phyloP scores from a whole-genome alignment of 2,329 filamentous ascomycete genomes.

The Sporothrix luriei region DNA sequence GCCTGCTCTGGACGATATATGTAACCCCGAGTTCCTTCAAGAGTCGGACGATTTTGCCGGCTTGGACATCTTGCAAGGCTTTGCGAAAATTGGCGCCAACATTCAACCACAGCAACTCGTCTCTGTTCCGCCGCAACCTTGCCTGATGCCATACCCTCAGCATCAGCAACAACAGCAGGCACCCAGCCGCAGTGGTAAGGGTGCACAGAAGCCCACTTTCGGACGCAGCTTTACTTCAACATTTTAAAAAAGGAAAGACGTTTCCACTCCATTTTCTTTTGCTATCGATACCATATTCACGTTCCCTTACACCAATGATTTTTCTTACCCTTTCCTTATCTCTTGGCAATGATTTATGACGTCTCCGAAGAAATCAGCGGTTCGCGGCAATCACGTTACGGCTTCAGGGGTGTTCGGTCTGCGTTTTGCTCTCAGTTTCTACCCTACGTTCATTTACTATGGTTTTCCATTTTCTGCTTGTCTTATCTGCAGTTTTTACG shows the following conservation, averaged over 20 bases:
- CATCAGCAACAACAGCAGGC: conserved; percentile 40
- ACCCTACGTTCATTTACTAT: background rate
- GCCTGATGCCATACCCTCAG: conserved; percentile 40
- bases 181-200: conserved; percentile 10
- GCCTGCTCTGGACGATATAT: conserved; percentile 56
- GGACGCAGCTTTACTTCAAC: conserved; percentile 46
- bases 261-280: background rate
- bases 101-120: conserved; percentile 39
- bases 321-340: conserved; percentile 21
- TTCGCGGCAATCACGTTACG: conserved; percentile 26
- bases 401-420: conserved; percentile 22
- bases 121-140: conserved; percentile 43
- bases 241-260: conserved; percentile 39
- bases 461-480: background rate
- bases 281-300: background rate
- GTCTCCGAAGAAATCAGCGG: conserved; percentile 36
- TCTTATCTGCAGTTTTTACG: background rate
- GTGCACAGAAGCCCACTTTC: conserved; percentile 44
- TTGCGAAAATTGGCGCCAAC: conserved; percentile 69
- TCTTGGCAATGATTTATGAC: conserved; percentile 36
- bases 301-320: conserved; percentile 6
- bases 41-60: conserved; percentile 61
- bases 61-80: conserved; percentile 74
- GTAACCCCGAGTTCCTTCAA: conserved; percentile 59
- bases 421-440: background rate